Evolutionary conservation across 1,284 basidiomycete species (phyloP), one percentile per base, ranked within the genome.

Genomic region (Testicularia cyperi): DNA sequence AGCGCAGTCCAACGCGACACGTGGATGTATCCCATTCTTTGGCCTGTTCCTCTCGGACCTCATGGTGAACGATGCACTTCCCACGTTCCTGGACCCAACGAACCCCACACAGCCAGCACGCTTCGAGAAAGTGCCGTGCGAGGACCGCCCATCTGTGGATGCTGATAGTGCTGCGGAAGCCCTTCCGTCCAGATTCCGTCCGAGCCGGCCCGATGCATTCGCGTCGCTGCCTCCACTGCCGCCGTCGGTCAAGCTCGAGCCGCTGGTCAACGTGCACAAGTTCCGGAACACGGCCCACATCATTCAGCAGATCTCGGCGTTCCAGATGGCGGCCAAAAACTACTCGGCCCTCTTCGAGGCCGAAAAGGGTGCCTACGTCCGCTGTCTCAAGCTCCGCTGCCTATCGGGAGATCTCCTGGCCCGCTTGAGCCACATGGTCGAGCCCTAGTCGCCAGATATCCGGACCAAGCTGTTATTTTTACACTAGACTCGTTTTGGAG

Each of bases 1-100:
- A 10, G 35, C 35, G 5, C 13, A 24, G 18, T 8, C 38, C 3
- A 43, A 16, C 2, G 14, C 51, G 7, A 33, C 18, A 7, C 51
- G 43, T 8, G 47, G 44, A 20, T 65, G 62, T 32, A 55, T 72
- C 8, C 70, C 70, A 5, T 72, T 72, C 64, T 70, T 69, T 36
- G 74, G 74, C 14, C 54, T 72, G 12, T 75, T 69, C 38, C 48
- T 73, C 12, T 64, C 65, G 15, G 73, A 75, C 31, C 57, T 76
- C 15, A 54, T 65, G 23, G 51, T 54, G 27, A 58, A 48, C 19
- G 70, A 76, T 30, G 45, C 57, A 9, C 60, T 76, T 26, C 60
- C 71, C 13, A 62, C 62, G 9, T 65, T 58, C 35, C 36, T 75
- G 10, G 72, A 74, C 30, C 58, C 72, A 8, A 63, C 64, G 16